Evolutionary conservation across 2,329 filamentous ascomycete species (phyloP).

Genomic region (Pseudocercospora fijiensis): DNA sequence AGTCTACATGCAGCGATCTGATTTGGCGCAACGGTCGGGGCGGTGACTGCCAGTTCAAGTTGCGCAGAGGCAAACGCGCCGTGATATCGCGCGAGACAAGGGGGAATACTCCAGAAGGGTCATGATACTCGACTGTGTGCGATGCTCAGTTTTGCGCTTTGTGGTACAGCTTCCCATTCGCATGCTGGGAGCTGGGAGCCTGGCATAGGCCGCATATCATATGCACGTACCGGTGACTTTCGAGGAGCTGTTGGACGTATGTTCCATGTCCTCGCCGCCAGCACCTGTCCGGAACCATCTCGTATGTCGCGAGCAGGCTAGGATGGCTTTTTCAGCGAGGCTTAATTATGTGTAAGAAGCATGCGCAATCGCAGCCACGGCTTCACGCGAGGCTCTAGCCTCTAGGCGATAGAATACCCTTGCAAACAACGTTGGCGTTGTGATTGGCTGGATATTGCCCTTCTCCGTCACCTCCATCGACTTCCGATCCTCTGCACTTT

Average conservation of each 20-base stretch:
- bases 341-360: neutral
- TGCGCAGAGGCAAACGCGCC: constrained; percentile 77
- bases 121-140: constrained; percentile 85
- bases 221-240: constrained; percentile 50
- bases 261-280: constrained; percentile 36
- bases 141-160: constrained; percentile 12
- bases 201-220: neutral
- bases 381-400: neutral
- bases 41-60: constrained; percentile 96
- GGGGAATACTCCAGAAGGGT: constrained; percentile 85
- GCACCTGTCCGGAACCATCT: constrained; percentile 29
- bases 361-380: neutral
- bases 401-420: neutral
- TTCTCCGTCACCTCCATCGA: neutral
- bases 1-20: constrained; percentile 84
- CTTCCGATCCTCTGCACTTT: neutral
- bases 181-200: neutral
- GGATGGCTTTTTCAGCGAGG: neutral
- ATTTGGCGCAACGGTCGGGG: constrained; percentile 89
- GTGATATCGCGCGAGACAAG: constrained; percentile 75
- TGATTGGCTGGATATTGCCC: neutral
- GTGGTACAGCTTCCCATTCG: neutral
- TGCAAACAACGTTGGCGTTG: neutral
- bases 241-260: constrained; percentile 46
- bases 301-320: constrained; percentile 23